Conservation (phyloP, 352 stramenopile species). For the Phytophthora pluvialis region DNA sequence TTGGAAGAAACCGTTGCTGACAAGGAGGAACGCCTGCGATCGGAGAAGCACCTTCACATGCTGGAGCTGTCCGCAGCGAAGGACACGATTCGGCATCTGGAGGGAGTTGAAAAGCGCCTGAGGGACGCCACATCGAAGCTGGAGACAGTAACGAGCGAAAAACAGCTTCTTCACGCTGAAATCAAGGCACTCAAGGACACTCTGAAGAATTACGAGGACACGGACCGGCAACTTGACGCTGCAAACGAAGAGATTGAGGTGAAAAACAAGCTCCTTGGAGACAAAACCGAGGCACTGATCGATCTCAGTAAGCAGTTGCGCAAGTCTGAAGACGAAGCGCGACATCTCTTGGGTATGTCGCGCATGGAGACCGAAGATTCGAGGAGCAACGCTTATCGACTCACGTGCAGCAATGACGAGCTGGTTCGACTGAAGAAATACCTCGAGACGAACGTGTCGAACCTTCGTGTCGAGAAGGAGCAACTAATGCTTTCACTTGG, state of each 20-base stretch:
- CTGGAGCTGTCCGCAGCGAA: conserved; percentile 52
- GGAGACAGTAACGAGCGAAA: conserved; percentile 23
- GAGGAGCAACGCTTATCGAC: conserved; percentile 2
- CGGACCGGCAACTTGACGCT: conserved; percentile 18
- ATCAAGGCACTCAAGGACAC: conserved; percentile 12
- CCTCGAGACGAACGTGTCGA: conserved; percentile 10
- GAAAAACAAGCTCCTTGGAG: conserved; percentile 22
- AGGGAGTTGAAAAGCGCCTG: conserved; percentile 46
- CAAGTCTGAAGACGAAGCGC: conserved; percentile 14
- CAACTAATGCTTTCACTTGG: conserved; percentile 28
- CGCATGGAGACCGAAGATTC: conserved; percentile 27
- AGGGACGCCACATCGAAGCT: conserved; percentile 13
- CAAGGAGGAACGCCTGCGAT: conserved; percentile 51
- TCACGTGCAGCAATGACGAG: conserved; percentile 15
- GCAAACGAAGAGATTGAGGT: conserved; percentile 24
- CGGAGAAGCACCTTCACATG: conserved; percentile 53
- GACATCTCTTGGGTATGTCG: conserved; percentile 12
- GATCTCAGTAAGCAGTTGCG: conserved; percentile 6
- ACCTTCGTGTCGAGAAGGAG: conserved; percentile 28
- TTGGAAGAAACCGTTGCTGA: conserved; percentile 46
- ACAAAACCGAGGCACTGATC: conserved; percentile 18
- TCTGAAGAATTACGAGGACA: conserved; percentile 17
- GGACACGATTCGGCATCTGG: conserved; percentile 47
- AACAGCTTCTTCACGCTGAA: conserved; percentile 24
- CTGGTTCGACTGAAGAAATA: neutral